phyloP scores from a whole-genome alignment of 2,329 filamentous ascomycete species.

The Fusarium dimerum region DNA sequence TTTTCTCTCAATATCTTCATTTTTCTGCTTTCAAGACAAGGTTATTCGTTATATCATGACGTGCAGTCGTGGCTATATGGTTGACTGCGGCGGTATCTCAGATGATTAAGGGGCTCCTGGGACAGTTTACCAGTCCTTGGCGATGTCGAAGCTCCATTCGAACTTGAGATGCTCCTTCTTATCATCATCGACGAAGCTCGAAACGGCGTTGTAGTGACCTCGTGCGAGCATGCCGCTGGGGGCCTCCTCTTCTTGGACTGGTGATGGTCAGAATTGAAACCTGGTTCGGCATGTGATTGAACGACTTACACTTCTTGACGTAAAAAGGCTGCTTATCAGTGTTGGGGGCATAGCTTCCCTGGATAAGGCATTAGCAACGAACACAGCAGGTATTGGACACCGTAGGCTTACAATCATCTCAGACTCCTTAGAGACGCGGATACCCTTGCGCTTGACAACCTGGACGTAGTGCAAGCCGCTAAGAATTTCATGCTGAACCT shows the following conservation, averaged over 20 bases:
- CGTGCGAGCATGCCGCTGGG: conserved; percentile 88
- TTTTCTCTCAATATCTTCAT: background rate
- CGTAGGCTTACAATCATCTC: conserved; percentile 87
- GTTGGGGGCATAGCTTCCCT: conserved; percentile 93
- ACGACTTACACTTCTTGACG: conserved; percentile 82
- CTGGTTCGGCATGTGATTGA: background rate
- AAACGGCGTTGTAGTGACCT: conserved; percentile 85
- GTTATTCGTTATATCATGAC: background rate
- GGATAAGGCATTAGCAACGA: conserved; percentile 25
- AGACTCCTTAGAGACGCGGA: conserved; percentile 87
- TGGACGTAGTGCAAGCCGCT: conserved; percentile 96
- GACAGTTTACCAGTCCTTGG: conserved; percentile 81
- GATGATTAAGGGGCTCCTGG: background rate
- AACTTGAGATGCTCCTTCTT: conserved; percentile 87
- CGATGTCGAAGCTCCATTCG: conserved; percentile 94
- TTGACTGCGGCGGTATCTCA: background rate
- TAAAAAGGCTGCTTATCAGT: conserved; percentile 85
- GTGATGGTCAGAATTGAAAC: conserved; percentile 1
- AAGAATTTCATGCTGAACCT: conserved; percentile 95
- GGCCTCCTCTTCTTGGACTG: conserved; percentile 89
- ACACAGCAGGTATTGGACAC: background rate
- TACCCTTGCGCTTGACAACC: conserved; percentile 84
- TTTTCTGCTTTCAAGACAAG: background rate
- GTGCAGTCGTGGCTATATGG: background rate
- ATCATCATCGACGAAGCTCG: conserved; percentile 94